phyloP scores from a whole-genome alignment of 768 basidiomycete species.

The Russula lepida region DNA sequence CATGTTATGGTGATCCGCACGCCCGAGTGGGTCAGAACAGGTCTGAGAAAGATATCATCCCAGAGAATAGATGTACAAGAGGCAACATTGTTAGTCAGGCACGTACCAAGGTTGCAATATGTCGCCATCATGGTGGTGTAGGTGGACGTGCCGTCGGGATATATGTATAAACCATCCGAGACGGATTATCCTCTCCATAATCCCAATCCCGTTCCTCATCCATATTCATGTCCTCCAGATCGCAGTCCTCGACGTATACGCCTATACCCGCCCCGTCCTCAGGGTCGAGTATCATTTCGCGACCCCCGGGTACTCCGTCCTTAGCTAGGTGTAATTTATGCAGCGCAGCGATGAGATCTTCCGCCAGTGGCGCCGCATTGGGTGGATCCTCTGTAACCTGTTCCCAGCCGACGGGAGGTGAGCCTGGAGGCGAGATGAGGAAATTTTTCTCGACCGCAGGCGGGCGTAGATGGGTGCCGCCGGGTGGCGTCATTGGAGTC shows the following conservation, averaged over 20 bases:
- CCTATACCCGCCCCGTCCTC: conserved; percentile 64
- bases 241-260: conserved; percentile 72
- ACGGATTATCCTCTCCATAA: conserved; percentile 43
- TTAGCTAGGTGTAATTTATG: conserved; percentile 50
- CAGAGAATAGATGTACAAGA: conserved; percentile 18
- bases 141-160: conserved; percentile 53
- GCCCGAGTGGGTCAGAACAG: conserved; percentile 55
- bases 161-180: conserved; percentile 43
- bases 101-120: conserved; percentile 20
- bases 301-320: conserved; percentile 26
- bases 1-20: conserved; percentile 42
- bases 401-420: conserved; percentile 96
- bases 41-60: conserved; percentile 66
- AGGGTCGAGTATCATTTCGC: conserved; percentile 58
- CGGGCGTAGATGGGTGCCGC: conserved; percentile 45
- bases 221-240: conserved; percentile 30
- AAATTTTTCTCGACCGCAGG: conserved; percentile 87
- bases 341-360: conserved; percentile 79
- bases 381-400: conserved; percentile 86
- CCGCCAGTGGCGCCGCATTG: conserved; percentile 72
- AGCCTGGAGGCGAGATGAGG: conserved; percentile 95
- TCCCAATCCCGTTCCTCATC: conserved; percentile 44
- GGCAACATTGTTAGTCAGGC: not conserved
- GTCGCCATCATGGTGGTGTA: conserved; percentile 24
- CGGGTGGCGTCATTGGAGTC: conserved; percentile 37